Conservation (phyloP, 2,329 filamentous ascomycete genomes). For the Triangularia verruculosa region DNA sequence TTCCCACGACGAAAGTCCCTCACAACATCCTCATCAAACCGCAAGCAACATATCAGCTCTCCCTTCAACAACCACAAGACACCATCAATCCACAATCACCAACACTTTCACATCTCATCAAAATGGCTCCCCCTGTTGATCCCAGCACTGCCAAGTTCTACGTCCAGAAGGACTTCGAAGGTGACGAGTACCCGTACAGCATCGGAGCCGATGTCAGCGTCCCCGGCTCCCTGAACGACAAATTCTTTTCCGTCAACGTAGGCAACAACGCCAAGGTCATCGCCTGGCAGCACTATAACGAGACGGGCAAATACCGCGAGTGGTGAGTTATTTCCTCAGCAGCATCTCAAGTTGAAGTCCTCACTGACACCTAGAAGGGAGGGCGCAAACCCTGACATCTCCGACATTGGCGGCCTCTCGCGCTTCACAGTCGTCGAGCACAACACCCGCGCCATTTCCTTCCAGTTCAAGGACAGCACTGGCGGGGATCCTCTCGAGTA, state of each 20-base stretch:
- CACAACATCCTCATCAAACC: neutral
- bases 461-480: slow-evolving; percentile 3
- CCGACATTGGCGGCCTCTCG: neutral
- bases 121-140: slow-evolving; percentile 1
- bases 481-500: slow-evolving; percentile 1
- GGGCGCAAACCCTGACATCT: neutral
- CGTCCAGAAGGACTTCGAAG: neutral
- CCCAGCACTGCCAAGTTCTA: slow-evolving; percentile 9
- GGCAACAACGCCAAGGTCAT: slow-evolving; percentile 8
- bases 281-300: slow-evolving; percentile 11
- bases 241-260: slow-evolving; percentile 5
- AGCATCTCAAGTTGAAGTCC: neutral
- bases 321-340: neutral
- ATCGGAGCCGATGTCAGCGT: slow-evolving; percentile 1
- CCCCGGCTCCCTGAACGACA: slow-evolving; percentile 7
- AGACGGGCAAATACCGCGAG: slow-evolving; percentile 1
- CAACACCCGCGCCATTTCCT: slow-evolving; percentile 7
- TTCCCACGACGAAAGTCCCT: neutral
- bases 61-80: neutral
- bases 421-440: slow-evolving; percentile 1
- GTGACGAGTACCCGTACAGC: neutral
- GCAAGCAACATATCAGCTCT: neutral
- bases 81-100: neutral
- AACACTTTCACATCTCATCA: neutral
- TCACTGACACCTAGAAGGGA: neutral